phyloP scores from a whole-genome alignment of 768 basidiomycete species.

The Kondoa subrosea region DNA sequence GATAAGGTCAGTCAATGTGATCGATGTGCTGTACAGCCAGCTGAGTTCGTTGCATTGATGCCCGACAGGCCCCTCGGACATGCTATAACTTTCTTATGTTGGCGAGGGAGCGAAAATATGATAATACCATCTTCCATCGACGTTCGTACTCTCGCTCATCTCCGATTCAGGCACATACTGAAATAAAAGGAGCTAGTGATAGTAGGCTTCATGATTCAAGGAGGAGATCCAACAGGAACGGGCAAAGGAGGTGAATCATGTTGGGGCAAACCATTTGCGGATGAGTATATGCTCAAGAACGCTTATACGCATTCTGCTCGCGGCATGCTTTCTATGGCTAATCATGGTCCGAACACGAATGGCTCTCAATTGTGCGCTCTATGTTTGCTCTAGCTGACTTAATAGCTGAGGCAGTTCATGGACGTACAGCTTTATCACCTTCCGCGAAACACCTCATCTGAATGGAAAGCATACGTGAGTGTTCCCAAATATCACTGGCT shows the following conservation, averaged over 20 bases:
- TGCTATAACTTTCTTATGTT: slow-evolving; percentile 97
- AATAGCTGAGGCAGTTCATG: slow-evolving; percentile 1
- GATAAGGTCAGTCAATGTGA: slow-evolving; percentile 47
- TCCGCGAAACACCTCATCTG: slow-evolving; percentile 62
- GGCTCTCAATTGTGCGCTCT: slow-evolving; percentile 37
- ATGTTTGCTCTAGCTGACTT: slow-evolving; percentile 20
- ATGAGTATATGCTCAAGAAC: slow-evolving; percentile 74
- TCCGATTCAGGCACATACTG: too few species aligned
- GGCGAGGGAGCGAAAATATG: slow-evolving; percentile 75
- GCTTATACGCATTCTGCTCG: slow-evolving; percentile 49
- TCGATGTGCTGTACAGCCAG: neutral
- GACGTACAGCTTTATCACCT: slow-evolving; percentile 51
- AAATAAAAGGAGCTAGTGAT: too few species aligned
- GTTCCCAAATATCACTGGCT: too few species aligned
- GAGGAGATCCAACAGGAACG: slow-evolving; percentile 72
- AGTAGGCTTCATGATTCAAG: slow-evolving; percentile 13
- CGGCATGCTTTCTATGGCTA: slow-evolving; percentile 85
- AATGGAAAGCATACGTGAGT: slow-evolving; percentile 86
- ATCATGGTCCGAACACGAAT: slow-evolving; percentile 79
- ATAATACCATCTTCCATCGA: slow-evolving; percentile 76
- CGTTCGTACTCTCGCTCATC: slow-evolving; percentile 69
- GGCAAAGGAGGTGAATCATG: slow-evolving; percentile 79
- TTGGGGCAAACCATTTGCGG: slow-evolving; percentile 92
- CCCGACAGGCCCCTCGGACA: slow-evolving; percentile 72
- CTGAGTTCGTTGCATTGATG: neutral